Conservation (phyloP, 139 green algal species). For the Zygnema circumcarinatum region DNA sequence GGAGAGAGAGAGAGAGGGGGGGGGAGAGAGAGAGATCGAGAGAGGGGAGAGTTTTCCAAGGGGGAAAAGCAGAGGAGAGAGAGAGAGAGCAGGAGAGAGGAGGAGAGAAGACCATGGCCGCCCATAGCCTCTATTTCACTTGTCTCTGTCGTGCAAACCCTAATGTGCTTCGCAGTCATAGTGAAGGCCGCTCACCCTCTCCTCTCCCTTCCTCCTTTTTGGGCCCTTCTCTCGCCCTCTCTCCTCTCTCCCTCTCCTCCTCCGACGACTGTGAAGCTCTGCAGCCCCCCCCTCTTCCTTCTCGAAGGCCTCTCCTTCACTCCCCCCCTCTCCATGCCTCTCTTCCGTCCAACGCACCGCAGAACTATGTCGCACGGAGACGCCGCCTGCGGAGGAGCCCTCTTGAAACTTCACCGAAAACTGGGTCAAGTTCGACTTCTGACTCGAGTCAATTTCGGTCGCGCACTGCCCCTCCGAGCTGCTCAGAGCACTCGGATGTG, state of each 20-base stretch:
- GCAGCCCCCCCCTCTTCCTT: neutral
- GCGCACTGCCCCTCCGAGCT: neutral
- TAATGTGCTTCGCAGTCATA: neutral
- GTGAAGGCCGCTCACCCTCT: neutral
- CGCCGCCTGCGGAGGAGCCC: neutral
- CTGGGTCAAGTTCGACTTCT: neutral
- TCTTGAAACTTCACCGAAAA: neutral
- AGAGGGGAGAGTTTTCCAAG: neutral
- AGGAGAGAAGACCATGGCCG: too few relatives aligned
- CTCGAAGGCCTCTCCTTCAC: neutral
- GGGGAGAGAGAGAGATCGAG: too few relatives aligned
- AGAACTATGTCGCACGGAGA: neutral
- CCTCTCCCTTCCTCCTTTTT: neutral
- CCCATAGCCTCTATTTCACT: neutral
- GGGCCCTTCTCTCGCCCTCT: neutral
- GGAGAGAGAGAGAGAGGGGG: neutral
- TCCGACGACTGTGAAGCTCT: too few relatives aligned
- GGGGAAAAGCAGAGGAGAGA: too few relatives aligned
- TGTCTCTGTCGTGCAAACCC: neutral
- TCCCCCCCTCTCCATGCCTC: neutral
- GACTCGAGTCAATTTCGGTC: neutral
- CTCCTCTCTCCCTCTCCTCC: neutral
- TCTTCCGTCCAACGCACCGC: neutral
- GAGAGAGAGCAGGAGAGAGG: too few relatives aligned
- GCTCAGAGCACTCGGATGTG: neutral